Conservation (phyloP, 768 basidiomycete genomes). For the Termitomyces sp. region DNA sequence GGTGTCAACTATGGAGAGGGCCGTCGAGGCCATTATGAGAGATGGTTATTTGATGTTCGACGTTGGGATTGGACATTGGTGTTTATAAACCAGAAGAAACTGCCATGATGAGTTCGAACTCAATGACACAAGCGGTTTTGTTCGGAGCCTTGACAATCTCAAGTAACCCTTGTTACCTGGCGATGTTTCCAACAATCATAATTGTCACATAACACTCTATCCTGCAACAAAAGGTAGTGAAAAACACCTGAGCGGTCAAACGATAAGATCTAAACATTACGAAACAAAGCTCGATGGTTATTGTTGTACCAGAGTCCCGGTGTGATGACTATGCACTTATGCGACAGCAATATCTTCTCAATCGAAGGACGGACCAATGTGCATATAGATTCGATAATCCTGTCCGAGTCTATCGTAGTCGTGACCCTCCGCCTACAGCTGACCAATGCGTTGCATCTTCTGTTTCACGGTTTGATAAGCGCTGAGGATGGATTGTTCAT, state of each 20-base stretch:
- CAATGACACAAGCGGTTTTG: no score
- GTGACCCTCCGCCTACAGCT: slow-evolving; percentile 31
- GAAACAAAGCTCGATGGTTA: background rate
- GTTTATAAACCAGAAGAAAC: background rate
- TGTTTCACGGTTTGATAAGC: slow-evolving; percentile 90
- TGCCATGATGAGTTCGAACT: background rate
- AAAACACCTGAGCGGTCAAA: background rate
- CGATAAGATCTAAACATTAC: background rate
- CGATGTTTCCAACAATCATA: background rate
- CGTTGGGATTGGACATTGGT: background rate
- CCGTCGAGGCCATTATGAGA: background rate
- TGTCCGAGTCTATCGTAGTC: background rate
- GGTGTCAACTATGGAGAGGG: background rate
- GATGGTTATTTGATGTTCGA: background rate
- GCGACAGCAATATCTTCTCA: background rate
- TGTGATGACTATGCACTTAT: background rate
- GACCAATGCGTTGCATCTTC: slow-evolving; percentile 76
- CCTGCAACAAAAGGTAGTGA: background rate
- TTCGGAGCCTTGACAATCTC: no score
- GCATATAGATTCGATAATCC: background rate
- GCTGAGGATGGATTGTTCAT: slow-evolving; percentile 93
- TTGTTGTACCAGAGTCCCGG: background rate
- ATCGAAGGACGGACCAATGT: background rate
- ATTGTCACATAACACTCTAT: background rate
- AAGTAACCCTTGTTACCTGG: no score